Conservation (phyloP, 768 basidiomycete genomes). For the Favolaschia claudopus region DNA sequence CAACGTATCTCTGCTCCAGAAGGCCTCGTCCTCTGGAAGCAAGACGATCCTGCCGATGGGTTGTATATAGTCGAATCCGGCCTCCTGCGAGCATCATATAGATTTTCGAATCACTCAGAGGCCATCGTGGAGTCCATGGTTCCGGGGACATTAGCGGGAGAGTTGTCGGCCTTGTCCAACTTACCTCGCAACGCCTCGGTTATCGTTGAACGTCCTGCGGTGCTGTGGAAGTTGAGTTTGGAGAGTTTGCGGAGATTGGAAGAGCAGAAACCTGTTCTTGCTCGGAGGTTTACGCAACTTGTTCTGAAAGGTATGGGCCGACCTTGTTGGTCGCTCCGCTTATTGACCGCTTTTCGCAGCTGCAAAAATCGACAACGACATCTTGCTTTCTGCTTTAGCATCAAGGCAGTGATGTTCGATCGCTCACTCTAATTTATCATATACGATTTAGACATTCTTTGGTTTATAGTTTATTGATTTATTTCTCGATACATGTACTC, state of each 20-base stretch:
- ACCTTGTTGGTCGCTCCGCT: background rate
- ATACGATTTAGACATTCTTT: background rate
- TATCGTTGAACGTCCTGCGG: slow-evolving; percentile 77
- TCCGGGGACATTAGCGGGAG: slow-evolving; percentile 90
- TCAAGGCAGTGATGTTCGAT: slow-evolving; percentile 34
- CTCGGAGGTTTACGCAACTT: slow-evolving; percentile 69
- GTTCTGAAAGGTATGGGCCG: slow-evolving; percentile 72
- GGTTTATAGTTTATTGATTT: background rate
- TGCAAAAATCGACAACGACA: slow-evolving; percentile 70
- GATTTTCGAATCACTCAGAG: slow-evolving; percentile 72
- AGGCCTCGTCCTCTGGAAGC: slow-evolving; percentile 75
- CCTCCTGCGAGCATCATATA: slow-evolving; percentile 83
- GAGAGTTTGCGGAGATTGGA: slow-evolving; percentile 69
- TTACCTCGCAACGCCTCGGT: slow-evolving; percentile 87
- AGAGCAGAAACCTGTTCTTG: slow-evolving; percentile 69
- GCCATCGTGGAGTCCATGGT: slow-evolving; percentile 91
- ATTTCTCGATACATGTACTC: too few relatives aligned
- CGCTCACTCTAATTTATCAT: too few relatives aligned
- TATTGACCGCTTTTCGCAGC: slow-evolving; percentile 40
- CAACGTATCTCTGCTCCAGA: slow-evolving; percentile 63
- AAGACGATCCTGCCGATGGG: slow-evolving; percentile 80
- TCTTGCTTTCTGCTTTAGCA: slow-evolving; percentile 63
- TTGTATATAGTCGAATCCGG: slow-evolving; percentile 92
- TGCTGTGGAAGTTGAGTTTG: slow-evolving; percentile 81
- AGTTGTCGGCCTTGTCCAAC: slow-evolving; percentile 84